Percentiles rank a stretch among this genome's conserved stretches.
Evolutionary conservation across 1,284 basidiomycete species (phyloP).

Genomic region (Vanrija sp.): DNA sequence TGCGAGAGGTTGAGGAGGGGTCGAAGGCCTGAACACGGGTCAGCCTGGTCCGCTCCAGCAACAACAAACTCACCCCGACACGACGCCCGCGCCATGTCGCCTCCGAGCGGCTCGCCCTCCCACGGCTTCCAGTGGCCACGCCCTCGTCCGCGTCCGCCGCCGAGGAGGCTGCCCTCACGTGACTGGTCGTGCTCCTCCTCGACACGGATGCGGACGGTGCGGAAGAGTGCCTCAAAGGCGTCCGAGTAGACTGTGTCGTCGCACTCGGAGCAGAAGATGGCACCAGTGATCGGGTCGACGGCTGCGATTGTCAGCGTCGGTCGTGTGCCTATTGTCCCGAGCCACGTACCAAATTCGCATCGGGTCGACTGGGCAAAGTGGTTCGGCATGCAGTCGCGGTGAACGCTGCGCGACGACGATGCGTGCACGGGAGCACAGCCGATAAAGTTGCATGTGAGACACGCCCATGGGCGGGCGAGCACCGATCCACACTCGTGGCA

Average conservation of each 20-base stretch:
- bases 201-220: conserved; percentile 48
- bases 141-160: conserved; percentile 38
- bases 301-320: conserved; percentile 47
- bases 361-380: conserved; percentile 32
- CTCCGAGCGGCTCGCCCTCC: conserved; percentile 11
- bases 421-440: conserved; percentile 61
- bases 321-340: not conserved
- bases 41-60: not conserved
- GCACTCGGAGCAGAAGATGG: conserved; percentile 59
- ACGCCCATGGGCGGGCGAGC: conserved; percentile 69
- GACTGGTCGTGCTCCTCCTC: conserved; percentile 58
- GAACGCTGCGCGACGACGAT: conserved; percentile 53
- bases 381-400: conserved; percentile 27
- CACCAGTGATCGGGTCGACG: conserved; percentile 58
- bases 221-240: conserved; percentile 50
- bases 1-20: conserved; percentile 83
- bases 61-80: conserved; percentile 30
- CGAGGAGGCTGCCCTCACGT: conserved; percentile 55
- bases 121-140: conserved; percentile 33
- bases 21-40: conserved; percentile 61
- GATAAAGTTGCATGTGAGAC: conserved; percentile 68
- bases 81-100: conserved; percentile 7
- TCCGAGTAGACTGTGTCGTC: conserved; percentile 59
- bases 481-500: conserved; percentile 62
- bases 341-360: conserved; percentile 60